These are phyloP conservation scores for Cryphonectria radicalis DNA, from an alignment of 2,329 filamentous ascomycete genomes.

Conservation along the genomic window DNA sequence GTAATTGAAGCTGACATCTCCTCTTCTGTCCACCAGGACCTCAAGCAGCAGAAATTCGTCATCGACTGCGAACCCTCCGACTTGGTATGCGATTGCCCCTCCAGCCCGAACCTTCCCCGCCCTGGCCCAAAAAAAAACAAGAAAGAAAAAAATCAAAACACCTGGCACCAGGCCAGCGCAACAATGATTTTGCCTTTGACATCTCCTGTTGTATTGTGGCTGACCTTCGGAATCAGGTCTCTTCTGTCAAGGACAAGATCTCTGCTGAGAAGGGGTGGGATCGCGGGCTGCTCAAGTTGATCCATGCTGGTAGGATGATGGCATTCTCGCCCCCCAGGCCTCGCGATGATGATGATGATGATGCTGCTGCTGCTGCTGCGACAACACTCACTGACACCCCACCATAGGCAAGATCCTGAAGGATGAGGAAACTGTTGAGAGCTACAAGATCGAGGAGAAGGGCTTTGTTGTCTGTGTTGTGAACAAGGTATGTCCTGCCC, in stretches of 20 bases:
- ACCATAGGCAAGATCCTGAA: constrained; percentile 90
- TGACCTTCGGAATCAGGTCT: constrained; percentile 63
- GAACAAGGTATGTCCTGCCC: constrained; percentile 72
- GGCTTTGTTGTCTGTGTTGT: constrained; percentile 99
- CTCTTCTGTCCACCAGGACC: constrained; percentile 65
- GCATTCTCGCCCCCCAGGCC: constrained; percentile 5
- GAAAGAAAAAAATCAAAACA: not conserved
- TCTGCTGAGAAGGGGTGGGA: constrained; percentile 93
- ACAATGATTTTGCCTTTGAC: not conserved
- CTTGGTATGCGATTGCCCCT: constrained; percentile 67
- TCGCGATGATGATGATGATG: too few relatives aligned
- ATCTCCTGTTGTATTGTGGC: constrained; percentile 30
- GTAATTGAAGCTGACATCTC: constrained; percentile 29
- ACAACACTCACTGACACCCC: constrained; percentile 34
- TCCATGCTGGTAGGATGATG: constrained; percentile 81
- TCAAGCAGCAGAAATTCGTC: constrained; percentile 98
- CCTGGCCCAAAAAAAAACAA: not conserved
- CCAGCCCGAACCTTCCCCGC: constrained; percentile 26
- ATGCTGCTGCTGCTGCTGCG: not conserved
- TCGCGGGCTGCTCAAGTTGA: constrained; percentile 87
- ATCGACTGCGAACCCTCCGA: constrained; percentile 94
- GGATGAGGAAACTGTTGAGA: constrained; percentile 94
- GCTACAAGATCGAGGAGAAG: constrained; percentile 99
- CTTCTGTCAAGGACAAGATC: constrained; percentile 90
- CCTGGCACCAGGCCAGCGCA: not conserved